These are phyloP conservation scores for Apiotrichum akiyoshidainum DNA, from an alignment of 1,284 basidiomycete genomes.

Conservation along the genomic window DNA sequence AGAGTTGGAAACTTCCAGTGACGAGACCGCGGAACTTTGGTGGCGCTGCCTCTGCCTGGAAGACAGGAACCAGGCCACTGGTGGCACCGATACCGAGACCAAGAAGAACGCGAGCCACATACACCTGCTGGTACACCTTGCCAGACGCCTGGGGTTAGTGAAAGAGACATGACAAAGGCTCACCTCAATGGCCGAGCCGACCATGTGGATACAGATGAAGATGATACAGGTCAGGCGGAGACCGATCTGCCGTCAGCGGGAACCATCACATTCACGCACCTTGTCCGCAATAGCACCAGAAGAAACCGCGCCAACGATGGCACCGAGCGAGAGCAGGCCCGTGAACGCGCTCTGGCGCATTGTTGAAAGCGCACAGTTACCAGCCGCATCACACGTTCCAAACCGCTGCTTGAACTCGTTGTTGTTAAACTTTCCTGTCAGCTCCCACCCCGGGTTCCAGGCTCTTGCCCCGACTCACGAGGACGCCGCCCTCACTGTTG, in stretches of 20 bases:
- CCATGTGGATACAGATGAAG: constrained; percentile 48
- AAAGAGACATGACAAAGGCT: background rate
- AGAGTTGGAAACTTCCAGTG: constrained; percentile 52
- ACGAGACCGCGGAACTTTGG: constrained; percentile 41
- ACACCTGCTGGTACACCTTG: constrained; percentile 40
- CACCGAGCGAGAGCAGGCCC: constrained; percentile 47
- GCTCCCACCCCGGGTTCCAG: no score
- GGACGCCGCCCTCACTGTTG: no score
- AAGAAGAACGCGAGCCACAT: constrained; percentile 48
- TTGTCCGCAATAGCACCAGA: constrained; percentile 40
- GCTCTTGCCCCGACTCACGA: no score
- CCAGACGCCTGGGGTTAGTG: constrained; percentile 29
- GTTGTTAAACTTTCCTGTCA: no score
- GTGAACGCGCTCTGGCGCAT: constrained; percentile 45
- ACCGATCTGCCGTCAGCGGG: constrained; percentile 32
- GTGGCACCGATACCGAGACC: constrained; percentile 51
- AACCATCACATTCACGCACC: constrained; percentile 17
- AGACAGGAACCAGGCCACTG: constrained; percentile 51
- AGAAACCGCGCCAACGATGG: constrained; percentile 45
- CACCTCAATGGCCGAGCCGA: constrained; percentile 51
- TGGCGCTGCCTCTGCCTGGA: constrained; percentile 50
- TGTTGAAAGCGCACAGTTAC: constrained; percentile 27
- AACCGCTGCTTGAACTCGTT: constrained; percentile 25
- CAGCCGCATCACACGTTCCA: constrained; percentile 28
- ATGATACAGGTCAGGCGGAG: constrained; percentile 44